A percentile compares a stretch with the other conserved stretches of the same genome.
Evolutionary conservation across 2,329 filamentous ascomycete species (phyloP).

Genomic region (Cladosporium sp.): DNA sequence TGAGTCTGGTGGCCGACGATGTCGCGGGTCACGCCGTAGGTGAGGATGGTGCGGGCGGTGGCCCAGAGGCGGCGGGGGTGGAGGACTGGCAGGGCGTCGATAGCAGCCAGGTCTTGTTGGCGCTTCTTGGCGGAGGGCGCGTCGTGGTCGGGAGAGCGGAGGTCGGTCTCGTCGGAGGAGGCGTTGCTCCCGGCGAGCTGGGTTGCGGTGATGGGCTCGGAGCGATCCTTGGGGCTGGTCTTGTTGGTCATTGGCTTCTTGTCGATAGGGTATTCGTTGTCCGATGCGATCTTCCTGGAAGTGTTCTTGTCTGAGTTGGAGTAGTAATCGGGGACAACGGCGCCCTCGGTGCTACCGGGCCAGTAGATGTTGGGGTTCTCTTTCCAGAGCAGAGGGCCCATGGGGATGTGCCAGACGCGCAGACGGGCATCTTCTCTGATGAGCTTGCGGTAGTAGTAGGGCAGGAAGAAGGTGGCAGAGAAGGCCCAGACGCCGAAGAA

Average conservation of each 20-base stretch:
- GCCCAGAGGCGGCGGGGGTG: conserved; percentile 12
- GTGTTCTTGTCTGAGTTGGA: conserved; percentile 12
- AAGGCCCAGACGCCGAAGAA: conserved; percentile 16
- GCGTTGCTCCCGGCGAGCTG: background rate
- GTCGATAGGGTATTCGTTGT: background rate
- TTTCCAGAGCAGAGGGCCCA: conserved; percentile 24
- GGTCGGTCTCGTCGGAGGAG: background rate
- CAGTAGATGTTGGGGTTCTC: conserved; percentile 22
- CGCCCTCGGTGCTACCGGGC: conserved; percentile 22
- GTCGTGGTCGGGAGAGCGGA: background rate
- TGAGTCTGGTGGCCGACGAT: conserved; percentile 17
- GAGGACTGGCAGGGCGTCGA: conserved; percentile 8
- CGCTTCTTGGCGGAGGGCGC: background rate
- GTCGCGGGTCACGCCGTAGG: conserved; percentile 11
- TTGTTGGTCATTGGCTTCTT: background rate
- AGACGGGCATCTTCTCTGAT: conserved; percentile 22
- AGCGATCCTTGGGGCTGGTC: background rate
- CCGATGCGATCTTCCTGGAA: background rate
- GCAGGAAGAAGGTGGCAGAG: conserved; percentile 22
- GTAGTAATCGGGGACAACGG: conserved; percentile 29
- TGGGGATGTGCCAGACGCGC: conserved; percentile 20
- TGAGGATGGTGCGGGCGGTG: conserved; percentile 2
- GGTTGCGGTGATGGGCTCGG: background rate
- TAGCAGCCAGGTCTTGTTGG: background rate
- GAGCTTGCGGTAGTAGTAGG: conserved; percentile 15